Evolutionary conservation across 306 rosid genomes (phyloP).

Genomic region (Casuarina equisetifolia): DNA sequence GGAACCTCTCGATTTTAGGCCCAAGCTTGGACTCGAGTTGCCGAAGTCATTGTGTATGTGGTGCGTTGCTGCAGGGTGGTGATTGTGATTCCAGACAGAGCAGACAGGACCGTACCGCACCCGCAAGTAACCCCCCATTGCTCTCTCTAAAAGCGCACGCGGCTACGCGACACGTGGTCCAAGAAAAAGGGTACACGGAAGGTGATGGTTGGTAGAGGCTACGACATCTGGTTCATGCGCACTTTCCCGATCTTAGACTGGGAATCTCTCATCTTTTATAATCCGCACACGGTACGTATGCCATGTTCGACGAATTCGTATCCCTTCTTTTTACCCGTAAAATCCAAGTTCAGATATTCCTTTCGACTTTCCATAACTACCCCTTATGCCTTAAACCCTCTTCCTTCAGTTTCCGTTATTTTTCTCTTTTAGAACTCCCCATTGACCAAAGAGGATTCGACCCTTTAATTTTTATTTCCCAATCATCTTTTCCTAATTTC

Average conservation of each 20-base stretch:
- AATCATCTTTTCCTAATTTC: too few species aligned
- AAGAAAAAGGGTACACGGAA: not conserved
- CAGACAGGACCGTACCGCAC: not conserved
- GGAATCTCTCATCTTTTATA: not conserved
- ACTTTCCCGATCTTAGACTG: not conserved
- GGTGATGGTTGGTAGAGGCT: not conserved
- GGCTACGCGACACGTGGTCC: conserved; percentile 9
- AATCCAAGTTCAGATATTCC: too few species aligned
- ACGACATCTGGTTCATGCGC: not conserved
- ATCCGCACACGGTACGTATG: too few species aligned
- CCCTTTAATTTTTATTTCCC: too few species aligned
- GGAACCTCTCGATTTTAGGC: not conserved
- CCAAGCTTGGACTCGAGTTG: not conserved
- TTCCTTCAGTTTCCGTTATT: too few species aligned
- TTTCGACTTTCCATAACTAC: too few species aligned
- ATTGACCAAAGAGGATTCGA: too few species aligned
- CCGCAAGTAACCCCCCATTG: not conserved
- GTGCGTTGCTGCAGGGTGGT: not conserved
- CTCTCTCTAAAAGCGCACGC: conserved; percentile 2
- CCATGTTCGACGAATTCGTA: too few species aligned
- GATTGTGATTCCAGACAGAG: not conserved
- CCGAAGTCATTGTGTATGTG: not conserved
- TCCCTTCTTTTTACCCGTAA: too few species aligned
- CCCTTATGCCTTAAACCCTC: too few species aligned
- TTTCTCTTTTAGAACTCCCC: too few species aligned